Evolutionary conservation across 129 eudicot species (phyloP).

Genomic region (Artemisia argyi): DNA sequence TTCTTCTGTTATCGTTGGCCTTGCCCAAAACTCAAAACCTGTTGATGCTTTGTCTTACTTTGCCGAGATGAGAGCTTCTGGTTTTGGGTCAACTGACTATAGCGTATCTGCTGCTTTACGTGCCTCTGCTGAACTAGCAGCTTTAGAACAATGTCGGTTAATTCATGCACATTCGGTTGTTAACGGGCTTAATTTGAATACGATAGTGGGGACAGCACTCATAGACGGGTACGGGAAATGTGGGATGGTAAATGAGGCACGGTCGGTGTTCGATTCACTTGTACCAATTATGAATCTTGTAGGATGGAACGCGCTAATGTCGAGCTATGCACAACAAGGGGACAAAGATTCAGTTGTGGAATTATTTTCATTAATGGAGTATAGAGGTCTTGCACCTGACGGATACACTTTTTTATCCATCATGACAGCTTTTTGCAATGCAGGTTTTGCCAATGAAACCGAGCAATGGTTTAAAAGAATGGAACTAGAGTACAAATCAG

Average conservation of each 20-base stretch:
- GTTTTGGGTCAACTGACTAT: slow-evolving; percentile 50
- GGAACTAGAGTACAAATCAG: slow-evolving; percentile 45
- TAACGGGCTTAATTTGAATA: slow-evolving; percentile 49
- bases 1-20: slow-evolving; percentile 68
- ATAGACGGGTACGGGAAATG: slow-evolving; percentile 83
- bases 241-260: slow-evolving; percentile 66
- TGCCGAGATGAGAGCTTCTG: slow-evolving; percentile 53
- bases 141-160: slow-evolving; percentile 67
- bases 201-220: slow-evolving; percentile 63
- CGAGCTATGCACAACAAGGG: slow-evolving; percentile 83
- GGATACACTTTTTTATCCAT: slow-evolving; percentile 68
- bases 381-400: slow-evolving; percentile 52
- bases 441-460: slow-evolving; percentile 54
- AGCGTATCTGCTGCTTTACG: slow-evolving; percentile 72
- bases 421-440: slow-evolving; percentile 67
- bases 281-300: slow-evolving; percentile 41
- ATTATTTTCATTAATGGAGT: slow-evolving; percentile 54
- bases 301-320: slow-evolving; percentile 86
- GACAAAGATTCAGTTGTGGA: slow-evolving; percentile 43
- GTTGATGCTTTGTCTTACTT: slow-evolving; percentile 61
- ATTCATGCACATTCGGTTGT: slow-evolving; percentile 68
- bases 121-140: slow-evolving; percentile 58
- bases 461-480: slow-evolving; percentile 63
- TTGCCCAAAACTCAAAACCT: slow-evolving; percentile 55
- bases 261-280: slow-evolving; percentile 55